Evolutionary conservation across 306 rosid genomes (phyloP).

Genomic region (Quillaja saponaria): DNA sequence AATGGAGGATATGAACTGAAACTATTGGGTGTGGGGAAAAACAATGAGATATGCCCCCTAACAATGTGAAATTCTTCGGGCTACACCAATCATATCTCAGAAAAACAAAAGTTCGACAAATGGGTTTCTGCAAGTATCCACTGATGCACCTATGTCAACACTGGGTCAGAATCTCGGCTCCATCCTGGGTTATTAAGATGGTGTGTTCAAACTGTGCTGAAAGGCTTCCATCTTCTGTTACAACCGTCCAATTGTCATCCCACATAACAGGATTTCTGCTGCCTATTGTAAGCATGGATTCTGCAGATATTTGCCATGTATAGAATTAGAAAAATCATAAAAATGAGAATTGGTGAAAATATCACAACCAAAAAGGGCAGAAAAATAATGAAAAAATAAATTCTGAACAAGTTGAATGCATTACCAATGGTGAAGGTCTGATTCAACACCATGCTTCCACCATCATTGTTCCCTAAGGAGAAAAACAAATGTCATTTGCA

Average conservation of each 20-base stretch:
- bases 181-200: constrained; percentile 68
- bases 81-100: constrained; percentile 25
- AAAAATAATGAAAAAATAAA: not conserved
- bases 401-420: constrained; percentile 18
- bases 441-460: constrained; percentile 77
- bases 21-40: constrained; percentile 8
- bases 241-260: constrained; percentile 94
- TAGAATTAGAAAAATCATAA: constrained; percentile 10
- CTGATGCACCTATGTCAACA: constrained; percentile 43
- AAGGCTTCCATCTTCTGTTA: constrained; percentile 83
- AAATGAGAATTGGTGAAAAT: constrained; percentile 16
- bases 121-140: constrained; percentile 17
- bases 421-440: constrained; percentile 97
- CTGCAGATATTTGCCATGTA: constrained; percentile 35
- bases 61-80: constrained; percentile 25
- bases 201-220: constrained; percentile 98
- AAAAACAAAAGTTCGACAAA: constrained; percentile 12
- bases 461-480: constrained; percentile 79
- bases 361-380: not conserved
- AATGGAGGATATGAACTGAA: no score
- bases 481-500: constrained; percentile 23
- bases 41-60: constrained; percentile 22
- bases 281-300: constrained; percentile 91
- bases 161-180: constrained; percentile 81
- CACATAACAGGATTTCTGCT: constrained; percentile 81